Conservation (phyloP, 306 rosid genomes). For the Medicago arabica region DNA sequence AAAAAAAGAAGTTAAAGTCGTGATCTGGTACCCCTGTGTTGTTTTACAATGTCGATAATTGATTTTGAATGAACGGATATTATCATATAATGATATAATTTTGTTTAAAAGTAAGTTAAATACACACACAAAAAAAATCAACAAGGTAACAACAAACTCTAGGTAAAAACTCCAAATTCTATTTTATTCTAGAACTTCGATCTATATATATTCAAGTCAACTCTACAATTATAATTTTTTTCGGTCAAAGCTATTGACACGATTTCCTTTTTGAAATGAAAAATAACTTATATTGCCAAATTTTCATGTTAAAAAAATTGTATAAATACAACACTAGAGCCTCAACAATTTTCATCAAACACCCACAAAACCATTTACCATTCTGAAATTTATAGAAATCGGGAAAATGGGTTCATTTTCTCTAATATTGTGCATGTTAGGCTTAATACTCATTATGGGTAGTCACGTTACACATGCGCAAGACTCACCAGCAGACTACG, state of each 20-base stretch:
- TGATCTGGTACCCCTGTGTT: background rate
- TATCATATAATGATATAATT: no score
- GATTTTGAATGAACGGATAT: no score
- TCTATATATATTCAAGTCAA: no score
- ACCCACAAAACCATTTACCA: background rate
- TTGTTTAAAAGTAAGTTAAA: no score
- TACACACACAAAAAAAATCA: no score
- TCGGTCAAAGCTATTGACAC: background rate
- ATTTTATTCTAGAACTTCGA: no score
- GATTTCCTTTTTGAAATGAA: no score
- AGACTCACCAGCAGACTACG: slow-evolving; percentile 39
- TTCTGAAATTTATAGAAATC: background rate
- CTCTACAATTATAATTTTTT: no score
- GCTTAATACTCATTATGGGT: background rate
- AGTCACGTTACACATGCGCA: slow-evolving; percentile 34
- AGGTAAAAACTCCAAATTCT: no score
- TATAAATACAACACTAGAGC: slow-evolving; percentile 12
- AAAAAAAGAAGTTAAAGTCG: background rate
- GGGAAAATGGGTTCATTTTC: slow-evolving; percentile 30
- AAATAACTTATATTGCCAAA: no score
- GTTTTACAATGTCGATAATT: no score
- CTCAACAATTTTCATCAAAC: slow-evolving; percentile 13
- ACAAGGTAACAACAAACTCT: no score
- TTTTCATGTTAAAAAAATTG: background rate
- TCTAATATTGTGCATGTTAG: slow-evolving; percentile 2